Conservation (phyloP, 2,329 filamentous ascomycete species). For the Teratosphaeria zuluensis region DNA sequence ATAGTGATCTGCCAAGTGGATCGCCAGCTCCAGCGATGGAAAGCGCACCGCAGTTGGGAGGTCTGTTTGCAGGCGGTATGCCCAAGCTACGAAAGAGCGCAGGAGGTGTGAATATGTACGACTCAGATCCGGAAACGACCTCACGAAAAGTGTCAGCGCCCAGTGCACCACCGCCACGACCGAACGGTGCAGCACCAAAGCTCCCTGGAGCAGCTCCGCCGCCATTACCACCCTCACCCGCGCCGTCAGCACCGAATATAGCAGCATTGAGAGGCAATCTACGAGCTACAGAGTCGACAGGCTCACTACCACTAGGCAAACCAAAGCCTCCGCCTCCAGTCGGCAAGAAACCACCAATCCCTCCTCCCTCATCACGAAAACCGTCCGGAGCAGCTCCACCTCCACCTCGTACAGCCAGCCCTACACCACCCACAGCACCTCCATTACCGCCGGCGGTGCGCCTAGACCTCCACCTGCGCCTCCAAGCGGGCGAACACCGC, state of each 20-base stretch:
- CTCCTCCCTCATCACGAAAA: slow-evolving; percentile 42
- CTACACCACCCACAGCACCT: slow-evolving; percentile 51
- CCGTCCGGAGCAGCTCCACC: slow-evolving; percentile 32
- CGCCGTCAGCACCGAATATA: slow-evolving; percentile 27
- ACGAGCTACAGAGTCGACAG: slow-evolving; percentile 49
- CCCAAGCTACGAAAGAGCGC: slow-evolving; percentile 78
- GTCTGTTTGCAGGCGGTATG: slow-evolving; percentile 83
- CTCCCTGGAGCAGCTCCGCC: slow-evolving; percentile 37
- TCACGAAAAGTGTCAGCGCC: slow-evolving; percentile 28
- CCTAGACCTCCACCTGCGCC: slow-evolving; percentile 31
- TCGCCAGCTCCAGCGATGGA: slow-evolving; percentile 43
- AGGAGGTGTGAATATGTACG: slow-evolving; percentile 54
- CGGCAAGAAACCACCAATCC: slow-evolving; percentile 61
- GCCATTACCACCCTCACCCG: slow-evolving; percentile 42
- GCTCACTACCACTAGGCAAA: slow-evolving; percentile 40
- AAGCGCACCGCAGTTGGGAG: slow-evolving; percentile 69
- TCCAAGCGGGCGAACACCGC: slow-evolving; percentile 19
- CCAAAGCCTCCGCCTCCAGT: slow-evolving; percentile 66
- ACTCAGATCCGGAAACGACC: slow-evolving; percentile 64
- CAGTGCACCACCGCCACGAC: slow-evolving; percentile 28
- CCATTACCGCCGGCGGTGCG: slow-evolving; percentile 28
- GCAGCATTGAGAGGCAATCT: slow-evolving; percentile 38
- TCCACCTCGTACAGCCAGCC: slow-evolving; percentile 40
- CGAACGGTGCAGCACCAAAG: slow-evolving; percentile 28
- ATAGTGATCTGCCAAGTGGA: slow-evolving; percentile 57